Evolutionary conservation across 2,329 filamentous ascomycete species (phyloP), one percentile per base, ranked within the genome.

Genomic region (Colletotrichum cereale): DNA sequence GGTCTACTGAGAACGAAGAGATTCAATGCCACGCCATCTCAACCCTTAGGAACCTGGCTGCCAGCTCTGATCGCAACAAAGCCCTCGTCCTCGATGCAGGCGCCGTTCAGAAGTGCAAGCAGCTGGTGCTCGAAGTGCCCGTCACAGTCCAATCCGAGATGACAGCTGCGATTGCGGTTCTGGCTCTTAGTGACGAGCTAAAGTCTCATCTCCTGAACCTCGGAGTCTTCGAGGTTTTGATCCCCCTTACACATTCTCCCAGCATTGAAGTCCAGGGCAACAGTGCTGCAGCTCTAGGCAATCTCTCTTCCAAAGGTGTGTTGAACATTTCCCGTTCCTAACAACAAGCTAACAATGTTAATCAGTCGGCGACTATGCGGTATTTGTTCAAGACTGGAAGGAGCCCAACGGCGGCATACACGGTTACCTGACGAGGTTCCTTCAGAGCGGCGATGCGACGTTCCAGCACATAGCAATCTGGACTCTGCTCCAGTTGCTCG

Each of bases 381-480:
- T 98, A 76, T 99, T 99, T 80, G 92, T 98, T 50, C 92, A 94
- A 76, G 94, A 97, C 81, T 99, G 96, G 96, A 91, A 89, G 24
- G 92, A 97, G 77, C 96, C 96, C 2, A 93, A 94, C 73, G 96
- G 95, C 56, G 96, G 96, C 56, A 97, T 99, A 73, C 95, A 98
- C 79, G 96, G 96, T 65, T 99, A 99, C 79, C 88, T 99, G 44
- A 93, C 91, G 77, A 91, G 96, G 66, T 99, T 99, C 86, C 87
- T 99, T 24, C 93, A 93, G 55, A 98, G 95, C 74, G 96, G 95
- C 50, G 96, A 99, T 79, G 91, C 96, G 0, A 99, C 96, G 0
- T 99, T 99, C 86, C 96, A 99, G 82, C 96, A 99, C 80, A 99
- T 99, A 79, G 96, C 96, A 62, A 97, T 98, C 74, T 99, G 96